Percentiles rank a stretch among this genome's conserved stretches.
Evolutionary conservation across 2,329 filamentous ascomycete genomes (phyloP).

Genomic region (Ceratocystis variospora): DNA sequence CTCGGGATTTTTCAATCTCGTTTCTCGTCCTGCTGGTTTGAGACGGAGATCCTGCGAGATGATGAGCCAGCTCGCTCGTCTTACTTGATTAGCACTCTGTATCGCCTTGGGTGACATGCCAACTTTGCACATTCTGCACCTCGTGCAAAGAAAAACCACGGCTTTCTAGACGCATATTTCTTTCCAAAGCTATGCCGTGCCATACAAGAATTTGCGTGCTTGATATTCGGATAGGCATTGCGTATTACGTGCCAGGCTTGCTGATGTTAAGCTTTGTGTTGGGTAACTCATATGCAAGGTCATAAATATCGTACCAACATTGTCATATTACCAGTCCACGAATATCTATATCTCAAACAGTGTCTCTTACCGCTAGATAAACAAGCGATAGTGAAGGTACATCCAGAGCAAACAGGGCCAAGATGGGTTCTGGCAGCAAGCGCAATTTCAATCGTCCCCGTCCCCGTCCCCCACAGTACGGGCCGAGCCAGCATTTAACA

Average conservation of each 20-base stretch:
- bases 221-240: neutral
- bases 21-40: neutral
- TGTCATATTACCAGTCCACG: neutral
- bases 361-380: neutral
- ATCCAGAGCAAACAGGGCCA: neutral
- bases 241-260: neutral
- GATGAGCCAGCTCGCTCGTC: neutral
- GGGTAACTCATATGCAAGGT: neutral
- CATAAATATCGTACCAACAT: neutral
- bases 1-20: neutral
- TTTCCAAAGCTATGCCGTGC: neutral
- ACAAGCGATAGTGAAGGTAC: neutral
- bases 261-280: neutral
- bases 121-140: too few species aligned
- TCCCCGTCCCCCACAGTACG: too few species aligned
- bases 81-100: neutral
- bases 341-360: neutral
- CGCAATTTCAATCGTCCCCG: neutral
- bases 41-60: neutral
- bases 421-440: neutral
- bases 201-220: neutral
- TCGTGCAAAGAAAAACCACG: too few species aligned
- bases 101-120: neutral
- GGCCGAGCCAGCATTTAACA: too few species aligned
- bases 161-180: neutral